Evolutionary conservation across 306 rosid species (phyloP).

Genomic region (Spatholobus suberectus): DNA sequence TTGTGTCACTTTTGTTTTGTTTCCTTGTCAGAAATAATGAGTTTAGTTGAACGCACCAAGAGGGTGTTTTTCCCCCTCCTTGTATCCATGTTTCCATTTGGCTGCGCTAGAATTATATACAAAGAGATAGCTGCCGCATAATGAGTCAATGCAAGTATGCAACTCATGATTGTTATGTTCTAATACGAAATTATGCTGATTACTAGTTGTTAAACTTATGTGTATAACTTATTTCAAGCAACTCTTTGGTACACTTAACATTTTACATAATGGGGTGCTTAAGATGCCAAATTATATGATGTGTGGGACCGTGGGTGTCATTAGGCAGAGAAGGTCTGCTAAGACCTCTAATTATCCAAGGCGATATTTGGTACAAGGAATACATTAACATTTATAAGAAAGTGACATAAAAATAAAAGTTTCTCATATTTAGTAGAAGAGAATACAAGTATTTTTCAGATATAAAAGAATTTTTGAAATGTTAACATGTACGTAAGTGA

Average conservation of each 20-base stretch:
- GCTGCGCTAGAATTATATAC: too few relatives aligned
- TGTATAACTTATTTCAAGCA: background rate
- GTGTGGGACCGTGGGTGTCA: background rate
- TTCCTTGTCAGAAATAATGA: conserved; percentile 36
- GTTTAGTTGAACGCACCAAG: conserved; percentile 36
- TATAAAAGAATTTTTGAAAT: background rate
- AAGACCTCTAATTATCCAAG: background rate
- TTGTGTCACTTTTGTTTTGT: background rate
- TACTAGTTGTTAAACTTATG: background rate
- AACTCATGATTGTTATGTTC: conserved; percentile 39
- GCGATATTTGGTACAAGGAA: background rate
- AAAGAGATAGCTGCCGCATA: background rate
- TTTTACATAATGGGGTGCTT: background rate
- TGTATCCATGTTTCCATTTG: background rate
- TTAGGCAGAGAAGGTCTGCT: background rate
- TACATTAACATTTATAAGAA: background rate
- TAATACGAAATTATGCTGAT: conserved; percentile 3
- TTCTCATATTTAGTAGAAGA: background rate
- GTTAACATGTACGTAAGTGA: background rate
- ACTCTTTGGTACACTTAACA: background rate
- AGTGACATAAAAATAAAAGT: background rate
- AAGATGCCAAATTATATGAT: background rate
- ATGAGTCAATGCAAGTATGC: conserved; percentile 37
- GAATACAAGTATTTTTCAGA: background rate
- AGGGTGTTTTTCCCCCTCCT: background rate